Evolutionary conservation across 148 eudicot genomes (phyloP), one percentile per base, ranked within the genome.

Genomic region (Hydrangea macrophylla): DNA sequence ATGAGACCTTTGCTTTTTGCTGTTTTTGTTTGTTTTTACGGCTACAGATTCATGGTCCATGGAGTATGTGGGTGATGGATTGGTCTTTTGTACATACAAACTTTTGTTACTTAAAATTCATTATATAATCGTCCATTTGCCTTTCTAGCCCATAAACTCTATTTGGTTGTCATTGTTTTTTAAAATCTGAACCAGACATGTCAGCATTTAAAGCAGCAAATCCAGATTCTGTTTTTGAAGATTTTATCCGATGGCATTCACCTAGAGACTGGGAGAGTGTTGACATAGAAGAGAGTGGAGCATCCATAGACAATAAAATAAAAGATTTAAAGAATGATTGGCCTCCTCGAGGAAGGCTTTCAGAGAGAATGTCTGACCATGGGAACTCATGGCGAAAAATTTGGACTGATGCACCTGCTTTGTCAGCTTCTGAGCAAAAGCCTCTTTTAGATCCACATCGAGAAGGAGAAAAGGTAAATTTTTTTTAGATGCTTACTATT

Each of bases 191-290:
- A 82, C 22, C 79, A 90, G 98, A 93, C 64, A 93, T 93, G 98
- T 90, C 98, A 58, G 92, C 97, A 58, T 93, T 93, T 59, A 93
- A 93, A 80, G 98, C 97, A 48, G 98, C 98, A 57, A 93, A 93
- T 81, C 95, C 96, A 36, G 95, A 85, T 73, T 92, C 98, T 76
- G 86, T 81, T 24, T 93, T 93, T 72, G 96, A 93, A 83, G 97
- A 93, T 76, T 93, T 93, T 64, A 93, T 93, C 42, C 81, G 98
- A 62, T 93, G 98, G 98, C 98, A 93, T 90, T 93, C 98, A 73
- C 98, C 98, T 18, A 86, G 87, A 82, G 98, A 93, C 75, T 93
- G 98, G 98, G 89, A 88, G 74, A 77, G 62, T 39, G 85, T 76
- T 76, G 79, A 62, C n/a, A 59, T 44, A 51, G 78, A 42, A 45